These are phyloP conservation scores for Delphinella strobiligena DNA, from an alignment of 2,329 filamentous ascomycete species.

Conservation along the genomic window DNA sequence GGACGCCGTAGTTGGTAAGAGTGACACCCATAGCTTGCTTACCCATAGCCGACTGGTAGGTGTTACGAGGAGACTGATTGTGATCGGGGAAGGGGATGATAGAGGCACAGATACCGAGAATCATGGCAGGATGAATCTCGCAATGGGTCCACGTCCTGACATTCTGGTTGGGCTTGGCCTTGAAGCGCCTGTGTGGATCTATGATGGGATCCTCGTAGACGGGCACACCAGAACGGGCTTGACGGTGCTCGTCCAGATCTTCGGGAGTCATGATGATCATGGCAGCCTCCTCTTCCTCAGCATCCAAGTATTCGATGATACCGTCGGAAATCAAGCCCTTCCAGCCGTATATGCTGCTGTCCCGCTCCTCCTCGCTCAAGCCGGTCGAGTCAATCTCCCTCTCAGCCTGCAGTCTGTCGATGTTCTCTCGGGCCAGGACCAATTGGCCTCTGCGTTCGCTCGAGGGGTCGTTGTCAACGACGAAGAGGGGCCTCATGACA, in stretches of 20 bases:
- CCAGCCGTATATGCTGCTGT: conserved; percentile 66
- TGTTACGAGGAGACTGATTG: conserved; percentile 96
- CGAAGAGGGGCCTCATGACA: conserved; percentile 87
- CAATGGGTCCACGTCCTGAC: conserved; percentile 95
- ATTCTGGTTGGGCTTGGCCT: conserved; percentile 73
- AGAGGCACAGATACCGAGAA: conserved; percentile 93
- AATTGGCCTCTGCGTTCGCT: conserved; percentile 66
- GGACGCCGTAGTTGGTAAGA: conserved; percentile 88
- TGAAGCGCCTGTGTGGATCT: conserved; percentile 76
- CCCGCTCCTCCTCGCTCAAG: conserved; percentile 45
- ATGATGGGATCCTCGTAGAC: conserved; percentile 46
- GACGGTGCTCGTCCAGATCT: conserved; percentile 57
- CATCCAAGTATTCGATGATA: conserved; percentile 91
- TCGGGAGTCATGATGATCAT: conserved; percentile 99
- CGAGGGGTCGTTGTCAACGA: conserved; percentile 73
- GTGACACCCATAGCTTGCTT: conserved; percentile 99
- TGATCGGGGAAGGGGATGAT: conserved; percentile 99
- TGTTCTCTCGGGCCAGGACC: conserved; percentile 73
- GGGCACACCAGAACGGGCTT: conserved; percentile 21
- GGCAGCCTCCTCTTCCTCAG: conserved; percentile 93
- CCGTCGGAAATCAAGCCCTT: conserved; percentile 71
- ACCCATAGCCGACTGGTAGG: conserved; percentile 98
- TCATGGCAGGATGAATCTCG: conserved; percentile 99
- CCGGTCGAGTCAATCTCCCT: conserved; percentile 49
- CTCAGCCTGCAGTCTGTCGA: conserved; percentile 64